Base-by-base conservation (phyloP, 352 stramenopile species). In the Phytophthora crassamura region DNA sequence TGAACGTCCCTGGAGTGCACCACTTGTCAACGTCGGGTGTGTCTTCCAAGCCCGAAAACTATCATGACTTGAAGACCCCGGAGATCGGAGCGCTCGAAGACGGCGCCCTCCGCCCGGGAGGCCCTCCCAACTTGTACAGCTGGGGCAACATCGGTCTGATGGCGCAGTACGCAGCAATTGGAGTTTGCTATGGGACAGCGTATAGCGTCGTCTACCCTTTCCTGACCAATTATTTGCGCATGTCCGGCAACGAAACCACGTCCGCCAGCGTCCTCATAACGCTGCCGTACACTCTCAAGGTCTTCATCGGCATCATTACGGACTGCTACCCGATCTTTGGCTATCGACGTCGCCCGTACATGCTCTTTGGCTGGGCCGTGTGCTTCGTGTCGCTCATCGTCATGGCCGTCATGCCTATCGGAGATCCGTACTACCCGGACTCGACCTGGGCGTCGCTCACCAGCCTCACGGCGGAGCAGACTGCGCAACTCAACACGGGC, bases 261-360 rank as follows among this genome's bases (percentile, higher is more conserved):
- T 70, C 76, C 16, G 74, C 74, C 2, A 65, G 50, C 34, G 74
- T 75, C 8, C 48, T 82, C 42, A 80, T 78, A 41, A 67, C 61
- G 12, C 38, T 83, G 3, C 69, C 68, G 0, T 80, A 69, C 45
- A 77, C 67, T 25, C 65, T 83, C 47, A 80, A 80, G 42, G 72
- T 74, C 7, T 79, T 82, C 56, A 76, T 80, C 43, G 76, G 72
- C 9, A 74, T 81, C 28, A 25, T 85, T 14, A 76, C 70, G 12
- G 76, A 85, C 41, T 74, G 59, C 28, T 69, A 74, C 35, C 76
- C 76, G 32, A 80, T 85, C 62, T 76, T 74, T 25, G 76, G 76
- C 32, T 78, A 69, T 20, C 67, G 72, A 18, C 67, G 76, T 45
- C 63, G 68, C 0, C 68, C 68, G 20, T 76, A 72, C 58, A 76